A percentile compares a stretch with the other conserved stretches of the same genome.
Evolutionary conservation across 2,329 filamentous ascomycete genomes (phyloP).

Genomic region (Botrytis elliptica): DNA sequence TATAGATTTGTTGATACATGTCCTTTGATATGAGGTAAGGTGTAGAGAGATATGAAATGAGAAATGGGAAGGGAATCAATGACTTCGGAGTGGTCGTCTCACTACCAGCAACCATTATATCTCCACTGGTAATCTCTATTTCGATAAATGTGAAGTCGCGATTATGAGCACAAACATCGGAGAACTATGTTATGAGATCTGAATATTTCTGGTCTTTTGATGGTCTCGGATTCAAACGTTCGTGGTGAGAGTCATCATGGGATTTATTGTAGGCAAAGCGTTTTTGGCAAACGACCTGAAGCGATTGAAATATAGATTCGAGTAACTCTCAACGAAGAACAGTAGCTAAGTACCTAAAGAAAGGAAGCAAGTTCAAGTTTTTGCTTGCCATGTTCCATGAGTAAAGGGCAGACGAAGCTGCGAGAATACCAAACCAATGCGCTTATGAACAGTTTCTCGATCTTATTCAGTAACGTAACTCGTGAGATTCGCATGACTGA

Average conservation of each 20-base stretch:
- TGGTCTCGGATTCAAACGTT: not conserved
- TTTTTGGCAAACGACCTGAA: not conserved
- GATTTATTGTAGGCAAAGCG: not conserved
- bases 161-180: not conserved
- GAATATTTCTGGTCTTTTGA: not conserved
- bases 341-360: not conserved
- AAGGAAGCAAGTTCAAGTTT: not conserved
- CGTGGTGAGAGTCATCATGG: not conserved
- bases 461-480: not conserved
- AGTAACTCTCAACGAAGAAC: not conserved
- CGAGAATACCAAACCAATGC: not conserved
- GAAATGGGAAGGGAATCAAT: too few relatives aligned
- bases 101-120: not conserved
- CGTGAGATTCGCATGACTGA: not conserved
- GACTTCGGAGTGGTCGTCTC: not conserved
- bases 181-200: not conserved
- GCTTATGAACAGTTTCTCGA: not conserved
- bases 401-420: not conserved
- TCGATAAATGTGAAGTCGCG: not conserved
- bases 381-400: not conserved
- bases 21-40: too few relatives aligned
- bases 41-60: too few relatives aligned
- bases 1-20: too few relatives aligned
- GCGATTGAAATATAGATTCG: not conserved
- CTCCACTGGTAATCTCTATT: not conserved